Evolutionary conservation across 2,329 filamentous ascomycete genomes (phyloP).

Genomic region (Calonectria hawksworthii): DNA sequence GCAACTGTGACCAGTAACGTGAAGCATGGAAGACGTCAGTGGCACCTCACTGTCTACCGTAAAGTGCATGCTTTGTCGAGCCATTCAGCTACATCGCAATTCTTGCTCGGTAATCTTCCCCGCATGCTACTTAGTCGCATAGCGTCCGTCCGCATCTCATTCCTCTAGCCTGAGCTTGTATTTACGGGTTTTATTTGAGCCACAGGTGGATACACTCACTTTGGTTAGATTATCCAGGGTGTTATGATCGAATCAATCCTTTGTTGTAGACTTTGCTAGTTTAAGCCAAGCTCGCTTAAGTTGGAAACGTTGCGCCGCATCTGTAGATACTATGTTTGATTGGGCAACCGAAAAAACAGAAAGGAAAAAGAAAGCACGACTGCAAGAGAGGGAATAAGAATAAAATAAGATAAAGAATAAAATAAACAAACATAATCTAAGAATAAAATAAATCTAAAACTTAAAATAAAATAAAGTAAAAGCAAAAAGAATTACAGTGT

Average conservation of each 20-base stretch:
- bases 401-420: no score
- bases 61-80: background rate
- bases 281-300: background rate
- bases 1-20: background rate
- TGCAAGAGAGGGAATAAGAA: background rate
- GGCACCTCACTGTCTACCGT: background rate
- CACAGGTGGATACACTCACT: background rate
- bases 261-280: background rate
- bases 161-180: background rate
- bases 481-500: no score
- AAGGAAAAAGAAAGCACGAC: background rate
- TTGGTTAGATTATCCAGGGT: background rate
- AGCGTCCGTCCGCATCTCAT: background rate
- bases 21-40: background rate
- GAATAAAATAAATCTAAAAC: no score
- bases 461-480: no score
- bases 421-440: background rate
- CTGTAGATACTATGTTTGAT: background rate
- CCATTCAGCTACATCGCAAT: background rate
- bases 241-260: background rate
- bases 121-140: background rate
- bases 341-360: background rate
- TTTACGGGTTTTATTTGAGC: background rate
- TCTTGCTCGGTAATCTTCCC: background rate
- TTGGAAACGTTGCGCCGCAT: background rate